These are phyloP conservation scores for Adansonia madagascariensis DNA, from an alignment of 441 rosid genomes.

Conservation along the genomic window DNA sequence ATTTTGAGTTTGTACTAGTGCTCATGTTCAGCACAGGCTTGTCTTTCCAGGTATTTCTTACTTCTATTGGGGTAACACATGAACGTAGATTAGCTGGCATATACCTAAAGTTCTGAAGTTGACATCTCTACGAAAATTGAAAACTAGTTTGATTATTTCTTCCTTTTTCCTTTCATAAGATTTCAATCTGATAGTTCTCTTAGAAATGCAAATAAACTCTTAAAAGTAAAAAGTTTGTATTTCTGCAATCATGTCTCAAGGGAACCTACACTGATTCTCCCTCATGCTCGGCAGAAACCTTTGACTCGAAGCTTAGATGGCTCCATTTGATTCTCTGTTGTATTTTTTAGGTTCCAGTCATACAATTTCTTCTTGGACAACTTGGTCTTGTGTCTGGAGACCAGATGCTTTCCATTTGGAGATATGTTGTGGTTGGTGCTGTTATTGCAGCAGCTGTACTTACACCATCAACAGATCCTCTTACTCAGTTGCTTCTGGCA, in stretches of 20 bases:
- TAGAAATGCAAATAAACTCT: too few species aligned
- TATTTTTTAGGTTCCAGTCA: conserved; percentile 84
- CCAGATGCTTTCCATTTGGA: conserved; percentile 96
- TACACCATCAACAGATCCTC: conserved; percentile 97
- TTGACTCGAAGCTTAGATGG: background rate
- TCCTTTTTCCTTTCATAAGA: too few species aligned
- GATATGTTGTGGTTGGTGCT: conserved; percentile 92
- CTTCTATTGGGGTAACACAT: conserved; percentile 19
- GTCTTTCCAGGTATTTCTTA: conserved; percentile 82
- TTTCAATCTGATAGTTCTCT: too few species aligned
- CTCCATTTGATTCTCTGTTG: background rate
- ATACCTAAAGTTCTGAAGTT: too few species aligned
- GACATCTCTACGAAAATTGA: too few species aligned
- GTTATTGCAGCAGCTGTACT: conserved; percentile 90
- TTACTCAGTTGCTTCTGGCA: conserved; percentile 90
- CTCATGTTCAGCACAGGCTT: conserved; percentile 99
- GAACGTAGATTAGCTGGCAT: background rate
- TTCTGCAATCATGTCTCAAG: too few species aligned
- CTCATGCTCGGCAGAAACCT: background rate
- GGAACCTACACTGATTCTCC: background rate
- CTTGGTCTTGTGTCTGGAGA: conserved; percentile 84
- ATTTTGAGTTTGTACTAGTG: conserved; percentile 93
- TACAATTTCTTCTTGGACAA: conserved; percentile 90
- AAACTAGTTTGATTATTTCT: too few species aligned
- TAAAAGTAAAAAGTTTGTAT: too few species aligned